Evolutionary conservation across 805 yeast species (phyloP), one percentile per base, ranked within the genome.

Genomic region (Hermanozyma aechmeae): DNA sequence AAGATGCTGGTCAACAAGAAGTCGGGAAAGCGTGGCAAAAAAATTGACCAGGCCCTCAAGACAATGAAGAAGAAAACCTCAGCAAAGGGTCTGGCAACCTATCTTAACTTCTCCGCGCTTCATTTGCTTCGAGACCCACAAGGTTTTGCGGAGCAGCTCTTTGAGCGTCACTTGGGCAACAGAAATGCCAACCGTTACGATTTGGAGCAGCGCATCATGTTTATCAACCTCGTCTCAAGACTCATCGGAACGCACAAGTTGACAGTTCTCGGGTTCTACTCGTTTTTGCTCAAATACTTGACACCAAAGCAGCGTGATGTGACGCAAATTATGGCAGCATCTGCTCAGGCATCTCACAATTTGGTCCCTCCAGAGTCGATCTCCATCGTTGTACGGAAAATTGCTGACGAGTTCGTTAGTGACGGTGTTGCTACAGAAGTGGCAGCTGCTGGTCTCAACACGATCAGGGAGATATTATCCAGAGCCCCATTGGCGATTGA

Each of bases 351-450:
- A 0, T 73, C 94, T 16, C 99, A 92, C 51, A 97, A 92, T 48
- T 65, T 92, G 46, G 96, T 92, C 6, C 99, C 99, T 15, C 98
- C 99, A 5, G 99, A 92, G 52, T 74, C 77, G 11, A 71, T 92
- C 35, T 63, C 70, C 25, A 78, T 79, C 28, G 76, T 92, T 42
- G 78, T 92, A 7, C 73, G 95, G 15, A 92, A 89, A 50, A 76
- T 92, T 40, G 97, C 98, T 1, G 94, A 92, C 57, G 98, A 92
- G 58, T 92, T 92, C 47, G 96, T 92, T 15, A 81, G 95, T 42
- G 97, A 92, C 50, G 99, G 99, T 68, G 98, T 92, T 23, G 86
- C 96, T 11, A 77, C 95, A 19, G 96, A 92, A 58, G 99, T 87
- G 31, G 96, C 96, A 4, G 86, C 96, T 30, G 97, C 97, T 4